Evolutionary conservation across 768 basidiomycete species (phyloP).

Genomic region (Russula olivacea): DNA sequence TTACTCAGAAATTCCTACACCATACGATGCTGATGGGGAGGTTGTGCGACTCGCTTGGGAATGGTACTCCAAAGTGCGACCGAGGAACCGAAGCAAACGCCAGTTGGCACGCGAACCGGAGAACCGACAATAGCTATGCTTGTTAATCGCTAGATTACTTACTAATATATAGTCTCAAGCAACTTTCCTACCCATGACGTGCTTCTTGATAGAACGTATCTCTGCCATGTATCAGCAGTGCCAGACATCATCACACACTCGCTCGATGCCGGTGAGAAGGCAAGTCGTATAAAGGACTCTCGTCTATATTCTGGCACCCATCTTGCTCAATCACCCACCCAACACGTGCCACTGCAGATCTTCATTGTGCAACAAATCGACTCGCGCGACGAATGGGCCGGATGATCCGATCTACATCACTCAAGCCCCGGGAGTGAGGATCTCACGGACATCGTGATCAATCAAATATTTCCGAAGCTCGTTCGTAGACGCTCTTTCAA

Average conservation of each 20-base stretch:
- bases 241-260: neutral
- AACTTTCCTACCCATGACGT: neutral
- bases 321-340: too few species aligned
- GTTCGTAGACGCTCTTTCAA: too few species aligned
- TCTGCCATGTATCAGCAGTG: neutral
- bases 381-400: too few species aligned
- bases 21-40: slow-evolving; percentile 94
- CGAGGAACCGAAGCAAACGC: slow-evolving; percentile 40
- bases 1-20: slow-evolving; percentile 92
- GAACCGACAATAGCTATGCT: slow-evolving; percentile 20
- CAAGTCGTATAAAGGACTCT: neutral
- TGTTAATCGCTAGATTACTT: neutral
- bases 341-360: too few species aligned
- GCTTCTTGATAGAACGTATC: neutral
- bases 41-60: slow-evolving; percentile 92
- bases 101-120: slow-evolving; percentile 25
- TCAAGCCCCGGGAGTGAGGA: too few species aligned
- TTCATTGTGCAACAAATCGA: too few species aligned
- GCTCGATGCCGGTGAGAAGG: neutral
- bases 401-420: too few species aligned
- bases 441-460: too few species aligned
- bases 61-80: slow-evolving; percentile 76
- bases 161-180: slow-evolving; percentile 7
- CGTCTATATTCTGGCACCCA: neutral
- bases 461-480: too few species aligned